Evolutionary conservation across 2,329 filamentous ascomycete species (phyloP), one percentile per base, ranked within the genome.

Genomic region (Ilyonectria sp.): DNA sequence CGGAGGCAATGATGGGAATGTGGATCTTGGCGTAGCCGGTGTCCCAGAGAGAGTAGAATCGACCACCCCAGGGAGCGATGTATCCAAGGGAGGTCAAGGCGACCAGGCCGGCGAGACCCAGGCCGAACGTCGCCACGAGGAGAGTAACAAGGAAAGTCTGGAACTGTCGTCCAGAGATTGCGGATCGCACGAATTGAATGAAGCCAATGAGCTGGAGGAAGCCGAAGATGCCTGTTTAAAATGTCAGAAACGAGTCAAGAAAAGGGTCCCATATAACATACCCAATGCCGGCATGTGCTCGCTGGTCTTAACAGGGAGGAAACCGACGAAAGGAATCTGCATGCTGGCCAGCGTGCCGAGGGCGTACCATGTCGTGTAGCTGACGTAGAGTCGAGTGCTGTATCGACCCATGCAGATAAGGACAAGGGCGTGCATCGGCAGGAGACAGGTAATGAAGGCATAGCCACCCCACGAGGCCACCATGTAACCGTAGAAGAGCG

Each of bases 381-480:
- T 94, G 78, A 98, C 94, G 77, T 99, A 99, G 21, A 99, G 86
- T 67, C 96, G 91, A 66, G 93, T 92, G 86, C 95, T 98, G 83
- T 97, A 99, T 67, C 96, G 88, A 58, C 97, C 97, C 95, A 99
- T 99, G 84, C 93, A 94, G 78, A 99, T 92, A 74, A 99, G 87
- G 53, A 97, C 94, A 76, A 99, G 95, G 8, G 94, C 91, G 82
- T 99, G 96, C 74, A 99, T 89, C 43, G 96, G 96, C 67, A 99
- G 91, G 83, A 99, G 85, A 81, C 97, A 98, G 69, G 97, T 99
- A 79, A 99, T 99, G 89, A 99, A 99, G 77, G 97, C 96, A 82
- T 99, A 99, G 79, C 96, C 96, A 87, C 96, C 96, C 96, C 96
- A 99, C 19, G 97, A 97, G 55, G 95, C 96, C 71, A 99, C 96